phyloP scores from a whole-genome alignment of 2,329 filamentous ascomycete species.

The Aspergillus calidoustus region DNA sequence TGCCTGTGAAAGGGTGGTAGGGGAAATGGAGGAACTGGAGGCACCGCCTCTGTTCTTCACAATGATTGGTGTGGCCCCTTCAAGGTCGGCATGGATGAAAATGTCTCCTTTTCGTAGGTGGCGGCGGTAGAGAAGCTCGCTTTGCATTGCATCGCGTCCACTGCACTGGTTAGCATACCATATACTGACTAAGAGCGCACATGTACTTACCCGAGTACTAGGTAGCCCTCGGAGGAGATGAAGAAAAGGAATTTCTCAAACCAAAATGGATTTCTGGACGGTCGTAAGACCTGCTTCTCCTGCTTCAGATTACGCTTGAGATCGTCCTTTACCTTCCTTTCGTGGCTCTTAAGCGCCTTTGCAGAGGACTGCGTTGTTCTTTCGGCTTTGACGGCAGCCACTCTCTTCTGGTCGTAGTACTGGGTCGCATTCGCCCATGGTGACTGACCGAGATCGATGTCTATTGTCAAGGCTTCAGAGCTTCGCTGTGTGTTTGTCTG shows the following conservation, averaged over 20 bases:
- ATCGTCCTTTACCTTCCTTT: constrained; percentile 84
- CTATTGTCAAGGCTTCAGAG: constrained; percentile 66
- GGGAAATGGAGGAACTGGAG: constrained; percentile 84
- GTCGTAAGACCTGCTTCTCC: constrained; percentile 85
- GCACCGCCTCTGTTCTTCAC: constrained; percentile 84
- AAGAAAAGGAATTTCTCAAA: constrained; percentile 98
- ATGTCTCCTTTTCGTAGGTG: constrained; percentile 88
- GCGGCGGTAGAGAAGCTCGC: constrained; percentile 85
- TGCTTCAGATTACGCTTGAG: constrained; percentile 87
- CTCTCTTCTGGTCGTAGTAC: constrained; percentile 89
- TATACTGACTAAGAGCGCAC: neutral
- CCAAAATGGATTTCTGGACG: constrained; percentile 84
- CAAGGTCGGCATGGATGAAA: constrained; percentile 88
- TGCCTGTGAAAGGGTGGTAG: constrained; percentile 87
- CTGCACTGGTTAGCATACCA: constrained; percentile 30
- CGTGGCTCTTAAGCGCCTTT: constrained; percentile 84
- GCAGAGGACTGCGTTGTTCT: constrained; percentile 82
- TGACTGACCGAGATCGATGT: constrained; percentile 80
- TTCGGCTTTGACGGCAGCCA: constrained; percentile 82
- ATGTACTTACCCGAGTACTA: constrained; percentile 70
- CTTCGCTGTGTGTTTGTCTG: constrained; percentile 28
- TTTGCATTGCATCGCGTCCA: constrained; percentile 86
- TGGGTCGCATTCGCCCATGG: constrained; percentile 89
- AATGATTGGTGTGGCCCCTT: constrained; percentile 81
- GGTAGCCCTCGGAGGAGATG: constrained; percentile 91